Base-by-base conservation (phyloP, 2,329 filamentous ascomycete genomes). In the Arthrobotrys conoides region DNA sequence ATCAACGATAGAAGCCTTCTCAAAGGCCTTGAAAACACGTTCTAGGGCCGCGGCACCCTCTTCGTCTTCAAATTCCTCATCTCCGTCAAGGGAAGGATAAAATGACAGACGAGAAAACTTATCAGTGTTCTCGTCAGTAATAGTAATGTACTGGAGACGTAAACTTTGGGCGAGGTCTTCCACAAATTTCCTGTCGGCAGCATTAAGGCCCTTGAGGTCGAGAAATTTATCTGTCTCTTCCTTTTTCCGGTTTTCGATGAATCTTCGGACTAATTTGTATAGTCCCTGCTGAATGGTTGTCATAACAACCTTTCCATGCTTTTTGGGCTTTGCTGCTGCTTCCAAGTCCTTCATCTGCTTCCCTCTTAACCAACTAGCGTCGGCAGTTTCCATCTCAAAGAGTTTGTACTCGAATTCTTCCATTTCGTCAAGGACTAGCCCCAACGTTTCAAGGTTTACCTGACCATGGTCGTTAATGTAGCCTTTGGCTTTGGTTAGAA, bases 401-500 rank as follows among this genome's bases (percentile, higher is more conserved):
- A 96, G 93, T n/a, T 92, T 89, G 83, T 92, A 91, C 84, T 99
- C 96, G 72, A 97, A 93, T 83, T 95, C 92, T 69, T 92, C 92
- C 71, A 99, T 87, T 83, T 96, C 93, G 36, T 94, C 90, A 53
- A 99, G 87, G 55, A 99, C 88, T 61, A 92, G 86, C 65, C 90
- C 89, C 76, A 99, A 86, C 71, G 96, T 90, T 80, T 91, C 86
- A 83, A 99, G 87, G 83, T 98, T 96, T 85, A 99, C 97, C 57
- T 92, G 91, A 82, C 96, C 96, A 70, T 92, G 90, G 84, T 99
- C 94, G 85, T 99, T 99, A 85, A 99, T 95, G 84, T 98, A 99
- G 4, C 96, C 96, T 71, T 93, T 92, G 82, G 93, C 91, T 83
- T 91, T 90, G 6, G 94, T 94, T 76, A 99, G 87, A 44, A 97